These are phyloP conservation scores for Fremontodendron californicum DNA, from an alignment of 345 rosid species.

Conservation along the genomic window DNA sequence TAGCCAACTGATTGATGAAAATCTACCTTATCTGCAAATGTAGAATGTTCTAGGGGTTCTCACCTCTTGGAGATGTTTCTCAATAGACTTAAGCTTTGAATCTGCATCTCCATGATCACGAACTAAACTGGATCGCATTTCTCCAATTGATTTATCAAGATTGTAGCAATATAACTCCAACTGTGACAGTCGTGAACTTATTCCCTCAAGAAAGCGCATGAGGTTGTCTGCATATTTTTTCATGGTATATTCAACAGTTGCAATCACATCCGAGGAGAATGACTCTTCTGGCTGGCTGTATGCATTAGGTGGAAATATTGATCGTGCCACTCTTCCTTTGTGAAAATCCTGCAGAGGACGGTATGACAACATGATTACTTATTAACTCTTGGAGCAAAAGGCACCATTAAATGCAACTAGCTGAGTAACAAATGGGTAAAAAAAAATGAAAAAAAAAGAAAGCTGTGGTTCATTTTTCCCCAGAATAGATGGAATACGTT, in stretches of 20 bases:
- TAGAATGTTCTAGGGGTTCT: conserved; percentile 4
- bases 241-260: conserved; percentile 68
- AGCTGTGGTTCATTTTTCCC: not conserved
- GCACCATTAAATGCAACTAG: not conserved
- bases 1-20: not conserved
- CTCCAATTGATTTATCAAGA: conserved; percentile 92
- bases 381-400: not conserved
- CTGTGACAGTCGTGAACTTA: conserved; percentile 93
- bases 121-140: conserved; percentile 5
- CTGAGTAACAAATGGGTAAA: not conserved
- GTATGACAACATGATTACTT: not conserved
- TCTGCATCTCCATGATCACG: too few relatives aligned
- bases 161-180: conserved; percentile 87
- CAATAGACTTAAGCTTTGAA: too few relatives aligned
- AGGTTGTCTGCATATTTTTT: conserved; percentile 71
- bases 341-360: conserved; percentile 62
- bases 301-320: conserved; percentile 53
- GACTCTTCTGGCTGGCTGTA: conserved; percentile 87
- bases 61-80: too few relatives aligned
- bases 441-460: not conserved
- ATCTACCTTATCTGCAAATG: not conserved
- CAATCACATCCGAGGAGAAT: conserved; percentile 50
- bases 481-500: not conserved
- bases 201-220: conserved; percentile 93
- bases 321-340: conserved; percentile 66